Evolutionary conservation across 2,329 filamentous ascomycete genomes (phyloP).

Genomic region (Colletotrichum trifolii): DNA sequence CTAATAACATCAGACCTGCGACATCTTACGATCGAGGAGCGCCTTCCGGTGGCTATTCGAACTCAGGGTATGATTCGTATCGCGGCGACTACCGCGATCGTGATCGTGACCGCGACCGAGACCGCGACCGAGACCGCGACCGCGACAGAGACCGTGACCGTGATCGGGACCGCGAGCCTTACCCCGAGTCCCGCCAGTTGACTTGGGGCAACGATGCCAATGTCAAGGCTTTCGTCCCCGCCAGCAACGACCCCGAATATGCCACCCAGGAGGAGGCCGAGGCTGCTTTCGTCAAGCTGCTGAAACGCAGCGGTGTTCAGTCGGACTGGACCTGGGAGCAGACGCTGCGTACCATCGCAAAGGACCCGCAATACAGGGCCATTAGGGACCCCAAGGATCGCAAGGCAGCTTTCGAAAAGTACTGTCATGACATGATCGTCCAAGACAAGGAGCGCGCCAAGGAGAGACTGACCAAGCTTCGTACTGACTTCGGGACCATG

Average conservation of each 20-base stretch:
- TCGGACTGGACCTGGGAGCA: constrained; percentile 95
- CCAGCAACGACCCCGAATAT: constrained; percentile 81
- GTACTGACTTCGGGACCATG: constrained; percentile 95
- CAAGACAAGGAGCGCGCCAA: constrained; percentile 96
- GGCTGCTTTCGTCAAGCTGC: constrained; percentile 89
- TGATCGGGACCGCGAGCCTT: constrained; percentile 44
- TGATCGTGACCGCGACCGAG: constrained; percentile 47
- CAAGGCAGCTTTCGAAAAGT: constrained; percentile 93
- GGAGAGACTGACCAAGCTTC: constrained; percentile 90
- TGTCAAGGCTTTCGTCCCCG: constrained; percentile 69
- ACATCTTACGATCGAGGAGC: constrained; percentile 55
- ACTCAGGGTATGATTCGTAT: constrained; percentile 50
- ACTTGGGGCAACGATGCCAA: constrained; percentile 66
- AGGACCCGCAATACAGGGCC: constrained; percentile 91
- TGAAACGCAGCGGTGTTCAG: constrained; percentile 86
- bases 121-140: too few relatives aligned
- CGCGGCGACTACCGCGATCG: constrained; percentile 49
- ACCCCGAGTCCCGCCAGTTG: constrained; percentile 68
- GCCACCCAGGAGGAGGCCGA: constrained; percentile 87
- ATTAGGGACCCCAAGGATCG: constrained; percentile 93
- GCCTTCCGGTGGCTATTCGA: constrained; percentile 47
- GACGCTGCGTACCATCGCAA: constrained; percentile 85
- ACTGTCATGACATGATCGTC: constrained; percentile 86
- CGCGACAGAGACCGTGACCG: constrained; percentile 39
- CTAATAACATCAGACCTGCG: constrained; percentile 44